phyloP scores from a whole-genome alignment of 768 basidiomycete genomes.

The Fomitopsis pulvina region DNA sequence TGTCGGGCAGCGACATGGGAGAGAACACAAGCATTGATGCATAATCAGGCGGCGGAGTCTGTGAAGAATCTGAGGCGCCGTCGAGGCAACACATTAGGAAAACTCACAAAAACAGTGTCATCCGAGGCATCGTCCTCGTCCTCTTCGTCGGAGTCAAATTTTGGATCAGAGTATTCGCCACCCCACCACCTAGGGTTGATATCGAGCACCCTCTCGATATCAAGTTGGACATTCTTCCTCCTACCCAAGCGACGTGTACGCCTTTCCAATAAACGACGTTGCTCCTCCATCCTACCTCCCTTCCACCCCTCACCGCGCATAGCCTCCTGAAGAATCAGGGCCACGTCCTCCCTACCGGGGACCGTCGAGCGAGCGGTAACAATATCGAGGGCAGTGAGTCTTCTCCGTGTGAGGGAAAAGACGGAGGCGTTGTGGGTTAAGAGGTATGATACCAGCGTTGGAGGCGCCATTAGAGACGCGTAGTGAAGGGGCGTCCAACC shows the following conservation, averaged over 20 bases:
- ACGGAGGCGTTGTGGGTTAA: slow-evolving; percentile 91
- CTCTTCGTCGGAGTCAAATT: slow-evolving; percentile 32
- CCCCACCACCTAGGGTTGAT: slow-evolving; percentile 65
- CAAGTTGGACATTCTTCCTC: slow-evolving; percentile 49
- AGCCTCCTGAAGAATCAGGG: slow-evolving; percentile 80
- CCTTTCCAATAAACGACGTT: slow-evolving; percentile 53
- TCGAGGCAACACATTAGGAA: slow-evolving; percentile 4
- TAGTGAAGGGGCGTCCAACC: slow-evolving; percentile 97
- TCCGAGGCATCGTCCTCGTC: slow-evolving; percentile 40
- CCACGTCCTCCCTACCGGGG: slow-evolving; percentile 80
- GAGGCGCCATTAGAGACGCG: slow-evolving; percentile 82
- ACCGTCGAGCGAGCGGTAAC: slow-evolving; percentile 78
- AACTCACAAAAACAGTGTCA: slow-evolving; percentile 14
- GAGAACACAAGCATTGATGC: slow-evolving; percentile 93
- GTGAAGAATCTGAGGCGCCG: slow-evolving; percentile 19
- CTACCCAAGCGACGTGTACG: slow-evolving; percentile 45
- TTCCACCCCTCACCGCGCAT: slow-evolving; percentile 84
- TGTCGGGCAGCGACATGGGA: slow-evolving; percentile 64
- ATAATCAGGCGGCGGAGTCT: slow-evolving; percentile 74
- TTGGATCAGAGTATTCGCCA: slow-evolving; percentile 29
- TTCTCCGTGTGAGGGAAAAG: slow-evolving; percentile 66
- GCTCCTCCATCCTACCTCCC: slow-evolving; percentile 69
- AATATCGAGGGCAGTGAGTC: slow-evolving; percentile 84
- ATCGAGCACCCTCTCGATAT: slow-evolving; percentile 50
- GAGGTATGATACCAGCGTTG: slow-evolving; percentile 86